Percentiles rank a stretch among this genome's conserved stretches.
Conservation (phyloP, 176 grass and related monocot genomes). For the Triticum urartu region DNA sequence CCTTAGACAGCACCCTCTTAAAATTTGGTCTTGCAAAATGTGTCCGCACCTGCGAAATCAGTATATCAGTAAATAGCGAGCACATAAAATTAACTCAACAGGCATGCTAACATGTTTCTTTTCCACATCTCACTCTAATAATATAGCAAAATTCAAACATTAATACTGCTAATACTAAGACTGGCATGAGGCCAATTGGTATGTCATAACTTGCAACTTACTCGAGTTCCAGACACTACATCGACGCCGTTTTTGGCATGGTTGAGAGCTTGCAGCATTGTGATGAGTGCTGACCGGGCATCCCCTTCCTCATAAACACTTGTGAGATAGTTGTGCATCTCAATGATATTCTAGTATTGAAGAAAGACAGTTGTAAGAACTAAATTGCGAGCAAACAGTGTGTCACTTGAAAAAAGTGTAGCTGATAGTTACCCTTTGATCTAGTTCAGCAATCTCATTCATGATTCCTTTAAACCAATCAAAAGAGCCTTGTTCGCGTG, state of each 20-base stretch:
- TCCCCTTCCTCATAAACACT: constrained; percentile 90
- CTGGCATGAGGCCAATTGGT: neutral
- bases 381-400: constrained; percentile 10
- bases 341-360: constrained; percentile 57
- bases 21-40: constrained; percentile 98
- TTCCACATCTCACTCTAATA: neutral
- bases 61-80: neutral
- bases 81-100: neutral
- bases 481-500: constrained; percentile 84
- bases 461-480: constrained; percentile 93
- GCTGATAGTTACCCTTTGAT: constrained; percentile 56
- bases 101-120: neutral
- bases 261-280: constrained; percentile 76
- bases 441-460: constrained; percentile 83
- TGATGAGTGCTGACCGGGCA: constrained; percentile 78
- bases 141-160: neutral
- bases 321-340: constrained; percentile 92
- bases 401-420: neutral
- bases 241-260: constrained; percentile 83
- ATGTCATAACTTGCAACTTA: constrained; percentile 29
- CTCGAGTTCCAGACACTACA: constrained; percentile 75
- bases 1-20: constrained; percentile 70
- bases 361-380: constrained; percentile 14
- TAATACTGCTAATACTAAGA: constrained; percentile 13
- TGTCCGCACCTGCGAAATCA: constrained; percentile 63